phyloP scores from a whole-genome alignment of 2,329 filamentous ascomycete genomes.

The Alternaria conjuncta region DNA sequence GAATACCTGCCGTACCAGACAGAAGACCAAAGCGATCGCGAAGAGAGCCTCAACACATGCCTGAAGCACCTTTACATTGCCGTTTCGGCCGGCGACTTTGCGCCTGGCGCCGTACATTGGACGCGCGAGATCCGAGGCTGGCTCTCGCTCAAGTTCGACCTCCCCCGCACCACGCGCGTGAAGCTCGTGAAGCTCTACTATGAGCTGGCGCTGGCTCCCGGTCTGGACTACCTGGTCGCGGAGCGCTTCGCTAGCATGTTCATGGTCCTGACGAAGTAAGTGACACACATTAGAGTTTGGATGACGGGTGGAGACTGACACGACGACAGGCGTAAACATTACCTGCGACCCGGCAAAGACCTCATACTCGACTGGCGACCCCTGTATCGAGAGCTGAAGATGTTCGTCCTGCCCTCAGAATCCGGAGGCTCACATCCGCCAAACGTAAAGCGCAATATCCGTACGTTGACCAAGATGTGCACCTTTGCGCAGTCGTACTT shows the following conservation, averaged over 20 bases:
- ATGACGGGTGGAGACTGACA: conserved; percentile 35
- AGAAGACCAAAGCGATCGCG: conserved; percentile 79
- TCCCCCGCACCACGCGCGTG: conserved; percentile 81
- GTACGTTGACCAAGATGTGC: conserved; percentile 85
- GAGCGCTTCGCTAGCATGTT: conserved; percentile 98
- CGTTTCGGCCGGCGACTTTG: conserved; percentile 90
- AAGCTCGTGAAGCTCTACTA: conserved; percentile 92
- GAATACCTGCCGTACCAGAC: conserved; percentile 86
- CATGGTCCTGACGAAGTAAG: conserved; percentile 90
- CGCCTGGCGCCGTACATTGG: conserved; percentile 93
- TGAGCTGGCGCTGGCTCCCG: conserved; percentile 87
- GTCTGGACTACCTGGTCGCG: conserved; percentile 78
- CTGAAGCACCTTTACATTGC: conserved; percentile 93
- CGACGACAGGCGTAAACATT: conserved; percentile 81
- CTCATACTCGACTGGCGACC: conserved; percentile 92
- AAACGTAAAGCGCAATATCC: conserved; percentile 69
- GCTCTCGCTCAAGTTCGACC: conserved; percentile 97
- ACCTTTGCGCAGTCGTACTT: conserved; percentile 92
- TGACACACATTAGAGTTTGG: conserved; percentile 17
- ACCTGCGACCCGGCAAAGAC: conserved; percentile 88
- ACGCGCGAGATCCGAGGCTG: conserved; percentile 94
- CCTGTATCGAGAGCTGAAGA: conserved; percentile 90
- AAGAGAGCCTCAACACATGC: conserved; percentile 82
- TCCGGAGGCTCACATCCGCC: conserved; percentile 68
- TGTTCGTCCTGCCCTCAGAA: conserved; percentile 85